A percentile compares a stretch with the other conserved stretches of the same genome.
phyloP scores from a whole-genome alignment of 805 yeast genomes.

The Kluyveromyces nonfermentans region DNA sequence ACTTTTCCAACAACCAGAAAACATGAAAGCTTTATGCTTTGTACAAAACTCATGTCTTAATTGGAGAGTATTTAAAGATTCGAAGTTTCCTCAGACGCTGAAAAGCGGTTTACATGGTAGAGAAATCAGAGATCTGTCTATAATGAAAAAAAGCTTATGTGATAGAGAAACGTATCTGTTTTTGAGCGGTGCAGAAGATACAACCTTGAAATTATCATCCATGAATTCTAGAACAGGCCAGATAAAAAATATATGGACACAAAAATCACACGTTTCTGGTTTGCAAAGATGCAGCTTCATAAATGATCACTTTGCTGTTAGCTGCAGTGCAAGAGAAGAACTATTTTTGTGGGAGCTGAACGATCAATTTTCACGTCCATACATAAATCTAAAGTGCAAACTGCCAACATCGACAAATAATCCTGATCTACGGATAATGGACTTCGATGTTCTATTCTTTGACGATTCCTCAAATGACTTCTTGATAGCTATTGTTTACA shows the following conservation, averaged over 20 bases:
- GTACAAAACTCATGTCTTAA: slow-evolving; percentile 47
- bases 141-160: slow-evolving; percentile 30
- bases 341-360: slow-evolving; percentile 66
- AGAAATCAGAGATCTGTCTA: slow-evolving; percentile 69
- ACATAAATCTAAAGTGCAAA: slow-evolving; percentile 40
- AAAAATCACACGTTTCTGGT: slow-evolving; percentile 82
- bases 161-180: slow-evolving; percentile 33
- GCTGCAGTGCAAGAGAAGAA: slow-evolving; percentile 84
- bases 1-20: slow-evolving; percentile 27
- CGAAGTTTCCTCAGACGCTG: slow-evolving; percentile 28
- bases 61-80: slow-evolving; percentile 28
- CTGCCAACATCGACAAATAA: slow-evolving; percentile 47
- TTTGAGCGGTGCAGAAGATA: slow-evolving; percentile 84
- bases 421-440: slow-evolving; percentile 90
- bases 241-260: slow-evolving; percentile 44
- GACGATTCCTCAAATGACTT: slow-evolving; percentile 13
- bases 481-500: slow-evolving; percentile 59
- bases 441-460: slow-evolving; percentile 46
- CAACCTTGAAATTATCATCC: slow-evolving; percentile 55
- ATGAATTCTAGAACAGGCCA: slow-evolving; percentile 31
- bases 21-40: slow-evolving; percentile 40
- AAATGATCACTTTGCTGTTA: slow-evolving; percentile 37
- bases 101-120: slow-evolving; percentile 80
- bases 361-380: slow-evolving; percentile 31
- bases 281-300: slow-evolving; percentile 65